A percentile compares a stretch with the other conserved stretches of the same genome.
phyloP scores from a whole-genome alignment of 176 grass and related monocot genomes.

The Tuctoria greenei region DNA sequence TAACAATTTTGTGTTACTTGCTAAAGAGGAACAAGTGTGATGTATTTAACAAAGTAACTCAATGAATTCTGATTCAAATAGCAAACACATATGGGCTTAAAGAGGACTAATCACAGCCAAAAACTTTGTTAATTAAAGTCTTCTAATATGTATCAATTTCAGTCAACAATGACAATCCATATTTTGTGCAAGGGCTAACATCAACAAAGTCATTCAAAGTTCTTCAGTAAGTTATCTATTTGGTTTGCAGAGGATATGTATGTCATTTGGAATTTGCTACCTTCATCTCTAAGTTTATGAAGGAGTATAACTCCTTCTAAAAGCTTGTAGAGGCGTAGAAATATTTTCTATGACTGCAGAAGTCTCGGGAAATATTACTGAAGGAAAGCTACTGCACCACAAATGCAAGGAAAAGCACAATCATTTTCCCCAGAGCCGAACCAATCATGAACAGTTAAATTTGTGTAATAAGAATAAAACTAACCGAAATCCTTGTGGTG shows the following conservation, averaged over 20 bases:
- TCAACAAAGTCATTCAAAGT: neutral
- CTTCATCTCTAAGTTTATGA: slow-evolving; percentile 20
- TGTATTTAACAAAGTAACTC: slow-evolving; percentile 19
- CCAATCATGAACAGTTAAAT: neutral
- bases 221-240: slow-evolving; percentile 19
- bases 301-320: neutral
- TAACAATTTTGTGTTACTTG: neutral
- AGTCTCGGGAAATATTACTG: slow-evolving; percentile 14
- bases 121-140: neutral
- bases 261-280: neutral
- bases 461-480: slow-evolving; percentile 45
- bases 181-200: slow-evolving; percentile 14
- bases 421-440: slow-evolving; percentile 13
- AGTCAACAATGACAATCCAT: slow-evolving; percentile 10
- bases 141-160: neutral
- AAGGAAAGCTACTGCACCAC: neutral
- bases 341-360: neutral
- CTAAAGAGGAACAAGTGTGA: slow-evolving; percentile 24
- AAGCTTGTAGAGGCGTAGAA: slow-evolving; percentile 13
- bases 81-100: neutral
- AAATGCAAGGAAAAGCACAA: neutral
- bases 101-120: neutral
- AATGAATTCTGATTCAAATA: neutral
- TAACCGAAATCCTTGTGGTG: slow-evolving; percentile 97
- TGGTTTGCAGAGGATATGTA: slow-evolving; percentile 1